Percentiles rank a stretch among this genome's conserved stretches.
Conservation (phyloP, 495 filamentous ascomycete genomes). For the Penicillium malachiteum region DNA sequence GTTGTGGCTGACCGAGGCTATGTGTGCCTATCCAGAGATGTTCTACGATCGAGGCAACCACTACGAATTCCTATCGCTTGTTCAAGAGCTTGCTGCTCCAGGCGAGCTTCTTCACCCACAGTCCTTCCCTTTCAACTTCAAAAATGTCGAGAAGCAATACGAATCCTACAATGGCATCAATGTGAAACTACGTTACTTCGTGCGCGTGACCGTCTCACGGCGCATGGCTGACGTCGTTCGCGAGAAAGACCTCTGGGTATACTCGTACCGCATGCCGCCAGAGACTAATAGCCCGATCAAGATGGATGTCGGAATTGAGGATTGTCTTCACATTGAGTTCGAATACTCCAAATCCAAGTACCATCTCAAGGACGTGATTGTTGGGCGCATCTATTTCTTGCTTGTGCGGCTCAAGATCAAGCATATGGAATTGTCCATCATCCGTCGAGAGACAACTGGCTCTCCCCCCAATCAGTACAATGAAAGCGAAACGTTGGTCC, state of each 20-base stretch:
- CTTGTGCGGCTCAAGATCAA: slow-evolving; percentile 98
- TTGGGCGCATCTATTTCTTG: slow-evolving; percentile 98
- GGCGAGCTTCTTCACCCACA: slow-evolving; percentile 98
- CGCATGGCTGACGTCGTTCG: slow-evolving; percentile 97
- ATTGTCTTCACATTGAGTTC: slow-evolving; percentile 99
- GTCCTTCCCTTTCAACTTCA: slow-evolving; percentile 99
- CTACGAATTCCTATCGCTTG: slow-evolving; percentile 96
- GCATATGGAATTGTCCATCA: slow-evolving; percentile 99
- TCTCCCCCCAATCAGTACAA: slow-evolving; percentile 99
- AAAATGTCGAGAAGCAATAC: slow-evolving; percentile 99
- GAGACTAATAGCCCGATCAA: slow-evolving; percentile 99
- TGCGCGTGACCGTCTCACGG: slow-evolving; percentile 92
- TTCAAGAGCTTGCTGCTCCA: slow-evolving; percentile 92
- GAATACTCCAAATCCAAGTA: slow-evolving; percentile 99
- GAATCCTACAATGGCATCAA: slow-evolving; percentile 99
- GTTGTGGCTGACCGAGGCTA: not conserved
- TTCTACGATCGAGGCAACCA: slow-evolving; percentile 99
- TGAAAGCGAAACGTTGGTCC: slow-evolving; percentile 96
- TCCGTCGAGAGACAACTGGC: slow-evolving; percentile 93
- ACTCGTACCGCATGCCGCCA: slow-evolving; percentile 96
- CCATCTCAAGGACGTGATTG: slow-evolving; percentile 98
- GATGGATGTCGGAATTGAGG: slow-evolving; percentile 99
- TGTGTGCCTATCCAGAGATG: slow-evolving; percentile 65
- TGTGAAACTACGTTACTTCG: slow-evolving; percentile 96
- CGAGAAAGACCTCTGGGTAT: slow-evolving; percentile 99